Conservation (phyloP, 768 basidiomycete genomes). For the Tulasnella sp. region DNA sequence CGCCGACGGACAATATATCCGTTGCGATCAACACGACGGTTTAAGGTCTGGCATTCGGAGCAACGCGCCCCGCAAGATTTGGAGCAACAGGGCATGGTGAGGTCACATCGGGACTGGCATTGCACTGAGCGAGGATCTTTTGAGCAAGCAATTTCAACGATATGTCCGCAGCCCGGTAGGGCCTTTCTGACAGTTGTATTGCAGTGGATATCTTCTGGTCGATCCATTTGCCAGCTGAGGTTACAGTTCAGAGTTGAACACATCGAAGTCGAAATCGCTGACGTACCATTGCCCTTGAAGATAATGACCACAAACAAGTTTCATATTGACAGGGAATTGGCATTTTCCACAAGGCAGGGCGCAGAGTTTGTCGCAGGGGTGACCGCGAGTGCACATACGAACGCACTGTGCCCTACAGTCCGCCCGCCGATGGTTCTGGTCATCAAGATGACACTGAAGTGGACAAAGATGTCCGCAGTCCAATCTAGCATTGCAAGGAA, state of each 20-base stretch:
- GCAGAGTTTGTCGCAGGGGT: slow-evolving; percentile 16
- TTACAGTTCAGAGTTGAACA: not conserved
- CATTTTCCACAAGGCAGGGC: slow-evolving; percentile 16
- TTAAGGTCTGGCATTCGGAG: slow-evolving; percentile 43
- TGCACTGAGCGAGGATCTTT: slow-evolving; percentile 39
- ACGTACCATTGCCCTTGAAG: slow-evolving; percentile 8
- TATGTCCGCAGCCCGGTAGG: slow-evolving; percentile 46
- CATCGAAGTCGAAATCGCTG: not conserved
- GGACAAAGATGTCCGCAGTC: slow-evolving; percentile 21
- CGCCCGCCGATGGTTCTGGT: not conserved
- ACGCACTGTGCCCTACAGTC: not conserved
- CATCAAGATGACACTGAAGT: slow-evolving; percentile 11
- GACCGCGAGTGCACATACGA: slow-evolving; percentile 3
- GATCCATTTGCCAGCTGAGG: slow-evolving; percentile 46
- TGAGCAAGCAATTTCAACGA: slow-evolving; percentile 50
- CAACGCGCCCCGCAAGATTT: slow-evolving; percentile 50
- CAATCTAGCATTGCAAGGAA: slow-evolving; percentile 32
- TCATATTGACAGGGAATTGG: slow-evolving; percentile 44
- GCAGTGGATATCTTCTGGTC: slow-evolving; percentile 46
- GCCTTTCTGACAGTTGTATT: slow-evolving; percentile 41
- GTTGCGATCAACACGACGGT: not conserved
- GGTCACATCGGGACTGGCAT: slow-evolving; percentile 46
- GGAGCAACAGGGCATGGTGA: slow-evolving; percentile 51
- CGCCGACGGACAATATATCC: slow-evolving; percentile 21
- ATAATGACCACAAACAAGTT: slow-evolving; percentile 48